Evolutionary conservation across 83 land plant species (phyloP).

Genomic region (Thuja plicata): DNA sequence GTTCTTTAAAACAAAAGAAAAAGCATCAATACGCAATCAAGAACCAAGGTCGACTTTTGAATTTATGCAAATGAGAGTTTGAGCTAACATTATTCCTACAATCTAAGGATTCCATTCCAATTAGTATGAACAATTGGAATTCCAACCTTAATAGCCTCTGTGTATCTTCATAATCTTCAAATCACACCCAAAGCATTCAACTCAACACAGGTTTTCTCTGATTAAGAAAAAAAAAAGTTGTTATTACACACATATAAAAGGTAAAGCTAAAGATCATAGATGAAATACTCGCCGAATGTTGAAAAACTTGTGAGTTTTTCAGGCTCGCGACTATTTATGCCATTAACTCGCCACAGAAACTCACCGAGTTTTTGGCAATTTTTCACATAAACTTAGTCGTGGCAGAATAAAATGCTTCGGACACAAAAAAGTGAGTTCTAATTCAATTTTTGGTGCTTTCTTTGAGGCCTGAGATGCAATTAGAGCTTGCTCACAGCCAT

Average conservation of each 20-base stretch:
- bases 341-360: no score
- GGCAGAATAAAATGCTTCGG: no score
- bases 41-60: background rate
- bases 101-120: background rate
- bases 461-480: no score
- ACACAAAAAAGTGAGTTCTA: no score
- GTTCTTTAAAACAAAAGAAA: background rate
- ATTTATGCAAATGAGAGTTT: background rate
- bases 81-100: background rate
- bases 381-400: no score
- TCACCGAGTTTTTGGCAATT: no score
- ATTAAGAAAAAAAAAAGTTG: background rate
- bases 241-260: background rate
- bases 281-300: no score
- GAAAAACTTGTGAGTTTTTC: no score
- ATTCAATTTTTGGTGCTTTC: no score
- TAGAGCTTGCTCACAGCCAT: no score
- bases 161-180: background rate
- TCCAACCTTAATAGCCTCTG: background rate
- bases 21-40: background rate
- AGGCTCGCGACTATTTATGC: no score
- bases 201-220: background rate
- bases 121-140: background rate
- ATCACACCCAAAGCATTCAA: background rate
- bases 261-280: background rate